Conservation (phyloP, 2,329 filamentous ascomycete genomes). For the Myrmaecium sp. region DNA sequence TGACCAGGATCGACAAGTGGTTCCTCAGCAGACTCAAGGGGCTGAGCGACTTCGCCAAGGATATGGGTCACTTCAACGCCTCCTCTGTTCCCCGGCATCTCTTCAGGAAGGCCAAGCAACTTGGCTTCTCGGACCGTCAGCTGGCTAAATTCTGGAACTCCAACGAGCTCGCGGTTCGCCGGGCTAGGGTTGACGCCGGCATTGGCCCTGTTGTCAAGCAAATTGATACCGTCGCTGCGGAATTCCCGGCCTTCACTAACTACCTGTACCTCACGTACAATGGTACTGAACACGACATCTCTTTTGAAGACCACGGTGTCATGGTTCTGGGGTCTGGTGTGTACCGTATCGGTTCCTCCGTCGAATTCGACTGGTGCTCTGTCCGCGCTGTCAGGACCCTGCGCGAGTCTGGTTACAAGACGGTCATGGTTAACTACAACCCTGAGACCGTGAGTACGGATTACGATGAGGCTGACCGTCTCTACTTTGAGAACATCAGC, state of each 20-base stretch:
- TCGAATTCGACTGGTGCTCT: conserved; percentile 99
- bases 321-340: conserved; percentile 96
- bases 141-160: conserved; percentile 88
- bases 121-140: conserved; percentile 89
- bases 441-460: conserved; percentile 82
- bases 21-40: conserved; percentile 86
- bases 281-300: conserved; percentile 66
- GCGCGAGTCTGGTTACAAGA: conserved; percentile 71
- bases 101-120: conserved; percentile 72
- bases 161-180: conserved; percentile 79
- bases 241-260: conserved; percentile 89
- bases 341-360: conserved; percentile 91
- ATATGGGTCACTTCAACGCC: conserved; percentile 54
- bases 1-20: conserved; percentile 99
- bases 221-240: conserved; percentile 94
- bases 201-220: conserved; percentile 89
- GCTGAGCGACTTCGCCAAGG: conserved; percentile 73
- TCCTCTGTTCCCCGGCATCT: conserved; percentile 46
- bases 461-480: conserved; percentile 81
- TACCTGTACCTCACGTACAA: conserved; percentile 97
- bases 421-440: conserved; percentile 83
- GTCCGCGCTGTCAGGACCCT: conserved; percentile 86
- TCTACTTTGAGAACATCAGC: conserved; percentile 95
- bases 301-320: conserved; percentile 75
- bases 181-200: conserved; percentile 66